Conservation (phyloP, 768 basidiomycete genomes). For the Tephrocybe sp. region DNA sequence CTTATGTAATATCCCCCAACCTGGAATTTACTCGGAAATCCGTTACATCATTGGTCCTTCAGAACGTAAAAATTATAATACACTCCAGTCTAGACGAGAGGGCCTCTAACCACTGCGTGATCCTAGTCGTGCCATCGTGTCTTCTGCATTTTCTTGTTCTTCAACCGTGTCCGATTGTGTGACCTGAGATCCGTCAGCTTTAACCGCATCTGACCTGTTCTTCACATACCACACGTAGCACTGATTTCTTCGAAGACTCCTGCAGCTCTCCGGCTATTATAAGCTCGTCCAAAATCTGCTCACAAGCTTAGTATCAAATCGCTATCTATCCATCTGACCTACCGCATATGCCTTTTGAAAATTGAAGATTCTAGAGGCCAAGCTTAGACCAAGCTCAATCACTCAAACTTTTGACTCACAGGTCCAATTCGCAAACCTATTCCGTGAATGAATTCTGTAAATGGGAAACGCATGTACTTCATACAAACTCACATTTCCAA, state of each 20-base stretch:
- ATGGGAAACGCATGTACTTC: background rate
- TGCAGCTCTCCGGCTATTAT: slow-evolving; percentile 97
- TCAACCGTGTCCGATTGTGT: slow-evolving; percentile 83
- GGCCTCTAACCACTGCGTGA: slow-evolving; percentile 63
- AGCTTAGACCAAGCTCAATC: slow-evolving; percentile 2
- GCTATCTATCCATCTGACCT: slow-evolving; percentile 11
- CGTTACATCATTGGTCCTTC: slow-evolving; percentile 45
- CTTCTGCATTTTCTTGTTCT: slow-evolving; percentile 83
- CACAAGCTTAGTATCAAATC: background rate
- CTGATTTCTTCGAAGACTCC: slow-evolving; percentile 94
- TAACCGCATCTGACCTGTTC: background rate
- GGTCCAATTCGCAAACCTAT: slow-evolving; percentile 90
- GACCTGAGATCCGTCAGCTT: slow-evolving; percentile 45
- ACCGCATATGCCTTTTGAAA: slow-evolving; percentile 99
- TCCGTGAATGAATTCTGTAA: slow-evolving; percentile 7
- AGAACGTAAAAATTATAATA: slow-evolving; percentile 17
- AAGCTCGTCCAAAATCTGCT: slow-evolving; percentile 87
- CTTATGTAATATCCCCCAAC: background rate
- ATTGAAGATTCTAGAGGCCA: slow-evolving; percentile 83
- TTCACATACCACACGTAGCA: slow-evolving; percentile 50
- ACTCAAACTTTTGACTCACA: slow-evolving; percentile 49
- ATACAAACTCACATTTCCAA: slow-evolving; percentile 75
- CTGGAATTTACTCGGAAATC: background rate
- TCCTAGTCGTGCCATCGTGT: slow-evolving; percentile 73
- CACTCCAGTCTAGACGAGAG: slow-evolving; percentile 19